phyloP scores from a whole-genome alignment of 176 grass and related monocot species.

The Coix lacrymajobi region DNA sequence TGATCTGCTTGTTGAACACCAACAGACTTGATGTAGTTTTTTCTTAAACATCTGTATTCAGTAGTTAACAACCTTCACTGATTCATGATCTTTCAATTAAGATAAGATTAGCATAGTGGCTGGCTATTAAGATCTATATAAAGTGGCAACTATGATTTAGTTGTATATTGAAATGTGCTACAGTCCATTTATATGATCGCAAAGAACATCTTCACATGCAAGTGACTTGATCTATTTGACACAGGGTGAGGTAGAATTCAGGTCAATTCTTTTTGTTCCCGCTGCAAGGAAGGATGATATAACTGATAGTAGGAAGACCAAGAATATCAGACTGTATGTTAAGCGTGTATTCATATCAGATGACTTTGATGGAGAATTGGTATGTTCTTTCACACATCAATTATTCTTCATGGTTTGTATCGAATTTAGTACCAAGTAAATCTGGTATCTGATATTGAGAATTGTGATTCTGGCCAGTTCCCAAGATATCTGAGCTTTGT shows the following conservation, averaged over 20 bases:
- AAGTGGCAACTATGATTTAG: background rate
- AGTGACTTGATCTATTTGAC: conserved; percentile 18
- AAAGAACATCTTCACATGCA: background rate
- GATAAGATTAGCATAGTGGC: background rate
- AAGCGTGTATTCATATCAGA: conserved; percentile 98
- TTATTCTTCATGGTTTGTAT: conserved; percentile 10
- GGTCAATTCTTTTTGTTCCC: conserved; percentile 95
- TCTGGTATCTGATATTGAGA: conserved; percentile 1
- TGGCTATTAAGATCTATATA: background rate
- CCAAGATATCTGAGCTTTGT: conserved; percentile 99
- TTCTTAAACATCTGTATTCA: background rate
- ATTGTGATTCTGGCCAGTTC: conserved; percentile 50
- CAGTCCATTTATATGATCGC: background rate
- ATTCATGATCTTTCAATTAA: background rate
- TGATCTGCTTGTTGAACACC: background rate
- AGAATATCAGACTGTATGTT: conserved; percentile 93
- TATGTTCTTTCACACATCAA: conserved; percentile 26
- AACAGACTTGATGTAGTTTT: background rate
- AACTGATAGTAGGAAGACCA: conserved; percentile 76
- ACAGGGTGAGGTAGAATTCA: conserved; percentile 98
- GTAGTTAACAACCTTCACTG: background rate
- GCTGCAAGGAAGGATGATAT: conserved; percentile 81
- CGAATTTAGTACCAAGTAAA: background rate
- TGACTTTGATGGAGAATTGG: conserved; percentile 92
- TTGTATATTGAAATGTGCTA: background rate